Conservation (phyloP, 495 filamentous ascomycete genomes). For the Parathielavia appendiculata region DNA sequence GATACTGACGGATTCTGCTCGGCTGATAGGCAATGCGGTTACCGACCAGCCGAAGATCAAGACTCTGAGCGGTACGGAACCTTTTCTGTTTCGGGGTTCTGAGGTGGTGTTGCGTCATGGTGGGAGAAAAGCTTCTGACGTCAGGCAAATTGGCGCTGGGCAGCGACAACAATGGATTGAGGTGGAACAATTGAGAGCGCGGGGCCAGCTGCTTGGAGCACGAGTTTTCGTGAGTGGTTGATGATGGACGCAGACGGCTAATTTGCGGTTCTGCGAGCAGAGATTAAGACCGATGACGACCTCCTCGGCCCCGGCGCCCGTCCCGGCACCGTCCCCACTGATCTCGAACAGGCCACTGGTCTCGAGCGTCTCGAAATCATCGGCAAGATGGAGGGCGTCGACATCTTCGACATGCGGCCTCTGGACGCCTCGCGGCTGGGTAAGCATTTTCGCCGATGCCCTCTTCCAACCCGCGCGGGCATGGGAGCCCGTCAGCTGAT, state of each 20-base stretch:
- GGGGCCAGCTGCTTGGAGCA: neutral
- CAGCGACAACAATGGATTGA: neutral
- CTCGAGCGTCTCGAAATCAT: conserved; percentile 97
- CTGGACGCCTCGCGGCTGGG: conserved; percentile 71
- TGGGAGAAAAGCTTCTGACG: conserved; percentile 9
- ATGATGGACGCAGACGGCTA: conserved; percentile 2
- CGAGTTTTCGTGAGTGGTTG: neutral
- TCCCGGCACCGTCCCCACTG: conserved; percentile 81
- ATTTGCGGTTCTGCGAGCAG: conserved; percentile 45
- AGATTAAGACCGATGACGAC: conserved; percentile 75
- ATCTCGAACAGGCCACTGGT: conserved; percentile 91
- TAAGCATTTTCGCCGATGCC: conserved; percentile 42
- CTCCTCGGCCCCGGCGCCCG: conserved; percentile 76
- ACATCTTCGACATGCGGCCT: conserved; percentile 97
- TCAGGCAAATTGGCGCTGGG: conserved; percentile 14
- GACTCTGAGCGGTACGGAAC: conserved; percentile 31
- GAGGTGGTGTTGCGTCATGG: conserved; percentile 12
- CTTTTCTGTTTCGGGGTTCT: neutral
- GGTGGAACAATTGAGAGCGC: neutral
- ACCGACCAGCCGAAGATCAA: conserved; percentile 31
- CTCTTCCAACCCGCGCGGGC: neutral
- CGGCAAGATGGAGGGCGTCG: conserved; percentile 98
- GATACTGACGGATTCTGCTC: conserved; percentile 8
- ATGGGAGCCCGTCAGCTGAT: conserved; percentile 11
- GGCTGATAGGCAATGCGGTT: conserved; percentile 22